Evolutionary conservation across 768 basidiomycete genomes (phyloP).

Genomic region (Lactarius evosmus): DNA sequence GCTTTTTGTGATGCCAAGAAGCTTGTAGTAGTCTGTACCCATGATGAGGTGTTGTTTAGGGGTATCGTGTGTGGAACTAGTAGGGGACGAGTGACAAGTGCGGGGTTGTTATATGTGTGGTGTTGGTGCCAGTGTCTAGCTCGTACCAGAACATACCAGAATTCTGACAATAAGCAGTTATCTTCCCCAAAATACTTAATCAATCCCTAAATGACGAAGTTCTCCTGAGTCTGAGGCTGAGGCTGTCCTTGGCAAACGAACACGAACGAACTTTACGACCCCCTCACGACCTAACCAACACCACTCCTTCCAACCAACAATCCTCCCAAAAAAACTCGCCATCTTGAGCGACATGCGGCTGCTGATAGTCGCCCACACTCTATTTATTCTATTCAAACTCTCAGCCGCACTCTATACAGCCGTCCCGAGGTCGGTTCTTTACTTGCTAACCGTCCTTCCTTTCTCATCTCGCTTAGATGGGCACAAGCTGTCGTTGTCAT

Average conservation of each 20-base stretch:
- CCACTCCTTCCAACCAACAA: not conserved
- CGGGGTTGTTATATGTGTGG: not conserved
- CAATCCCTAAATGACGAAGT: not conserved
- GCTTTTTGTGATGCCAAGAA: slow-evolving; percentile 66
- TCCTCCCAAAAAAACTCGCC: not conserved
- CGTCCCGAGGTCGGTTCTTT: slow-evolving; percentile 7
- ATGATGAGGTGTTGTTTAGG: slow-evolving; percentile 38
- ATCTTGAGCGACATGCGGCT: slow-evolving; percentile 4
- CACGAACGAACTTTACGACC: slow-evolving; percentile 5
- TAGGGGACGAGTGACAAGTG: no score
- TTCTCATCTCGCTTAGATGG: slow-evolving; percentile 55
- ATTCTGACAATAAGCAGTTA: slow-evolving; percentile 6
- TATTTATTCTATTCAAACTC: not conserved
- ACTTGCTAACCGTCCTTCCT: not conserved
- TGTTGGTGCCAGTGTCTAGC: not conserved
- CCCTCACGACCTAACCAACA: slow-evolving; percentile 8
- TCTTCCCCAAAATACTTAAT: not conserved
- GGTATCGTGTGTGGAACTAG: not conserved
- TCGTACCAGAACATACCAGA: slow-evolving; percentile 24
- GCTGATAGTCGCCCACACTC: not conserved
- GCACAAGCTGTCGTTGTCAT: slow-evolving; percentile 67
- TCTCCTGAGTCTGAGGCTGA: not conserved
- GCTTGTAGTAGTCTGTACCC: slow-evolving; percentile 88
- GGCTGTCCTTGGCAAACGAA: not conserved
- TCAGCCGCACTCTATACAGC: slow-evolving; percentile 3